Conservation (phyloP, 768 basidiomycete species). For the Naganishia vaughanmartiniae region DNA sequence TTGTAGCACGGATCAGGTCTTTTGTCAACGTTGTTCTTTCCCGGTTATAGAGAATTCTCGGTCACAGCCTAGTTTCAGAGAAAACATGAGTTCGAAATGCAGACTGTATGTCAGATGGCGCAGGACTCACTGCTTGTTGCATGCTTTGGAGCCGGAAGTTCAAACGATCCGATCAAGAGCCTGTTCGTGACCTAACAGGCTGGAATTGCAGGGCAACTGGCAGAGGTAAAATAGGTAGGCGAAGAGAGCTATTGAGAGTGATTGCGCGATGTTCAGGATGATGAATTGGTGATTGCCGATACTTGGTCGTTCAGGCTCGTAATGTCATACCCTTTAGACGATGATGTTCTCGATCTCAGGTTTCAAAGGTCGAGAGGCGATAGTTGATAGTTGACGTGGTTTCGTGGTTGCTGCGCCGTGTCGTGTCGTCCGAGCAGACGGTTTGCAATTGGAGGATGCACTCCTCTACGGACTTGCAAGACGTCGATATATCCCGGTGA, state of each 20-base stretch:
- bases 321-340: not conserved
- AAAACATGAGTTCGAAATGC: not conserved
- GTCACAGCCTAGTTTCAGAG: not conserved
- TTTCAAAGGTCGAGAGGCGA: not conserved
- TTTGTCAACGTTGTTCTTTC: not conserved
- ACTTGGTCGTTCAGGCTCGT: not conserved
- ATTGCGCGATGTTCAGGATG: not conserved
- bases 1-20: not conserved
- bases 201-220: not conserved
- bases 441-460: not conserved
- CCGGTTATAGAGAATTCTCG: not conserved
- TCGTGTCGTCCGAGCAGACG: not conserved
- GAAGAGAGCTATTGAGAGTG: too few species aligned
- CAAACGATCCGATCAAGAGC: not conserved
- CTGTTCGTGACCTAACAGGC: conserved; percentile 21
- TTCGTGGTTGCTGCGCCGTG: not conserved
- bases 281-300: not conserved
- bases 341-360: not conserved
- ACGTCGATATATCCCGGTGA: not conserved
- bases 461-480: not conserved
- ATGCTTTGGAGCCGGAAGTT: not conserved
- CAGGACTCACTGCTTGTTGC: not conserved
- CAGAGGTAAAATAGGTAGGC: not conserved
- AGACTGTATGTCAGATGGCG: not conserved
- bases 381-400: not conserved